A percentile compares a stretch with the other conserved stretches of the same genome.
Evolutionary conservation across 2,329 filamentous ascomycete genomes (phyloP).

Genomic region (Hortaea werneckii): DNA sequence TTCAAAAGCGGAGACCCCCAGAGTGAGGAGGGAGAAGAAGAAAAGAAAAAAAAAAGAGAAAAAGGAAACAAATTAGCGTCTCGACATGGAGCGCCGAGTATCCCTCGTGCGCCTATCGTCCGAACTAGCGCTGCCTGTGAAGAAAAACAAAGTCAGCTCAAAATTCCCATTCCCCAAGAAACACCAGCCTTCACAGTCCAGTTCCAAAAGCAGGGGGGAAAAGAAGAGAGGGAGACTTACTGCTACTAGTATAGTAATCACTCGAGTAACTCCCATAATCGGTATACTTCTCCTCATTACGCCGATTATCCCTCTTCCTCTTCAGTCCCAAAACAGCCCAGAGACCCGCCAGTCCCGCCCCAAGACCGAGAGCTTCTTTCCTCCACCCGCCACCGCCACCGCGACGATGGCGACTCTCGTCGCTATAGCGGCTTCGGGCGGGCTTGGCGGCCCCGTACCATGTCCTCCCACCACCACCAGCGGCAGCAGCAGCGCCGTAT

Average conservation of each 20-base stretch:
- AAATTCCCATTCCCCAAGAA: too few relatives aligned
- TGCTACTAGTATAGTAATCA: constrained; percentile 38
- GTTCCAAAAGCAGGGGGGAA: background rate
- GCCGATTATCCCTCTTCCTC: constrained; percentile 25
- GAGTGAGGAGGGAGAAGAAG: too few relatives aligned
- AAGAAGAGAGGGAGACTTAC: constrained; percentile 25
- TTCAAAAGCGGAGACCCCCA: too few relatives aligned
- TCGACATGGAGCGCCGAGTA: constrained; percentile 19
- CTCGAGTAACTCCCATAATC: constrained; percentile 31
- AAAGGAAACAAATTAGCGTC: constrained; percentile 3
- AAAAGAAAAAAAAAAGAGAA: too few relatives aligned
- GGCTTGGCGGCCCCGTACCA: constrained; percentile 35
- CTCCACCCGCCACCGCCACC: constrained; percentile 15
- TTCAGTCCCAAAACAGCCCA: constrained; percentile 38
- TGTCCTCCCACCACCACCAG: constrained; percentile 35
- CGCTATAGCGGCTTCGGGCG: constrained; percentile 23
- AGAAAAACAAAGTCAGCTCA: too few relatives aligned
- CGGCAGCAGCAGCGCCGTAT: background rate
- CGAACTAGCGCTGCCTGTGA: constrained; percentile 36
- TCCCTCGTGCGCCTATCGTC: constrained; percentile 33
- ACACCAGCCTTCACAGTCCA: too few relatives aligned
- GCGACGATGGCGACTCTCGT: constrained; percentile 22
- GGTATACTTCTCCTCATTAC: constrained; percentile 32
- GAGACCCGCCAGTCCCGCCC: constrained; percentile 33
- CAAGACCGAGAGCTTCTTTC: constrained; percentile 27